Base-by-base conservation (phyloP, 306 rosid species). In the Rosa rugosa region DNA sequence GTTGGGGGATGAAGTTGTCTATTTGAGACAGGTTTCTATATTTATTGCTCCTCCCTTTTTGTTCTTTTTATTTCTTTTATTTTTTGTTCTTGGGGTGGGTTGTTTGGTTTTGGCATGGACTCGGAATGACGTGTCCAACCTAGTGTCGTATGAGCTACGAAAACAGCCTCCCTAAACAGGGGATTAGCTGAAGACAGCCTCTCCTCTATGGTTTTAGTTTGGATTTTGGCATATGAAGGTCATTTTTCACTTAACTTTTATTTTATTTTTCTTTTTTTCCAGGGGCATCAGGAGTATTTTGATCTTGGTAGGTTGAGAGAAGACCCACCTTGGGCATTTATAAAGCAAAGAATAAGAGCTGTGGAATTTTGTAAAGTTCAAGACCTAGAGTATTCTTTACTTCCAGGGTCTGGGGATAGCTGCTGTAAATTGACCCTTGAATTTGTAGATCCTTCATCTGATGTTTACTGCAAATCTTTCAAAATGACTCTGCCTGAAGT, bases 381-480 rank as follows among this genome's bases (percentile, higher is more conserved):
- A 83, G 85, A 69, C 75, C 94, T 96, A 0, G 93, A 85, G 84
- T 96, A 96, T 81, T 87, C 98, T 77, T 85, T 90, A 68, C 84
- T 85, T 80, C 85, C 97, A 13, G 99, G 99, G 54, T 96, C 98
- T 80, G 99, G 99, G 71, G 99, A 93, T 83, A 89, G 99, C 89
- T 91, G 99, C 94, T 96, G 99, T 85, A 96, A 93, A 88, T 85
- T 96, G 94, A 78, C 80, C 22, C 94, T 96, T 73, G 83, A 86
- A 80, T 96, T 93, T 85, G 85, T 90, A 54, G 97, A 96, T 86
- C 91, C 89, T 40, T 25, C 79, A 82, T 93, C 99, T 71, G 79
- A 77, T 57, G 96, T 90, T 42, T 79, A 67, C 46, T 80, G 86
- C 25, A 87, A 83, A 82, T 86, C 86, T 62, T 96, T 96, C 80